Percentiles rank a stretch among this genome's conserved stretches.
Conservation (phyloP, 352 stramenopile species). For the Pythium grandisporangium region DNA sequence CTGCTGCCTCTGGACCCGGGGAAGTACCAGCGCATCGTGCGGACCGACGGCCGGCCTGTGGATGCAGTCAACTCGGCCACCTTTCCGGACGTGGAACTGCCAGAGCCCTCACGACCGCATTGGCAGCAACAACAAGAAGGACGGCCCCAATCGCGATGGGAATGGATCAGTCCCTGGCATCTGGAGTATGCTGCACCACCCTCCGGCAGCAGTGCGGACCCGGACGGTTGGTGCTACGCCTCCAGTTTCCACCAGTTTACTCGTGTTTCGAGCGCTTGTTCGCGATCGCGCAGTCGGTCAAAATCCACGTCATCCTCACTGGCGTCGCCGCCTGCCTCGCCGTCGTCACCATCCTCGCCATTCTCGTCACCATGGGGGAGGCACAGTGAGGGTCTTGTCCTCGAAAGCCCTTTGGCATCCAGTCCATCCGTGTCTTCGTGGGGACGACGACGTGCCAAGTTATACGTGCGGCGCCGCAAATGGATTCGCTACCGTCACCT, state of each 20-base stretch:
- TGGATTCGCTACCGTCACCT: constrained; percentile 54
- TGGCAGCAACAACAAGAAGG: too few relatives aligned
- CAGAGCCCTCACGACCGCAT: too few relatives aligned
- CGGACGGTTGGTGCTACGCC: constrained; percentile 59
- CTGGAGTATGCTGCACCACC: constrained; percentile 26
- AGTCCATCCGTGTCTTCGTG: constrained; percentile 11
- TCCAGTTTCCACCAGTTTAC: constrained; percentile 54
- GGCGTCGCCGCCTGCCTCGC: too few relatives aligned
- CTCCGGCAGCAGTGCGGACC: constrained; percentile 4
- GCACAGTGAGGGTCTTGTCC: too few relatives aligned
- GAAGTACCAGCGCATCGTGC: constrained; percentile 49
- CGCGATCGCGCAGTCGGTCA: too few relatives aligned
- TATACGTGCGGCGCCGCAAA: constrained; percentile 48
- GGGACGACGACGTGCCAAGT: constrained; percentile 26
- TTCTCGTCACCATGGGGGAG: too few relatives aligned
- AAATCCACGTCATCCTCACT: too few relatives aligned
- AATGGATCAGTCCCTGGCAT: constrained; percentile 72
- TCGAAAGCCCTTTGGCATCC: not conserved
- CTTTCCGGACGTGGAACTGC: constrained; percentile 47
- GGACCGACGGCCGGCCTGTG: constrained; percentile 11
- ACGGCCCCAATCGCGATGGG: too few relatives aligned
- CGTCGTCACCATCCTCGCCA: too few relatives aligned
- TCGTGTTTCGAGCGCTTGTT: not conserved
- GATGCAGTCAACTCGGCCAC: constrained; percentile 31
- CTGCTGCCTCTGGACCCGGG: constrained; percentile 59